Conservation (phyloP, 1,284 basidiomycete genomes). For the Cyathus pygmaeus region DNA sequence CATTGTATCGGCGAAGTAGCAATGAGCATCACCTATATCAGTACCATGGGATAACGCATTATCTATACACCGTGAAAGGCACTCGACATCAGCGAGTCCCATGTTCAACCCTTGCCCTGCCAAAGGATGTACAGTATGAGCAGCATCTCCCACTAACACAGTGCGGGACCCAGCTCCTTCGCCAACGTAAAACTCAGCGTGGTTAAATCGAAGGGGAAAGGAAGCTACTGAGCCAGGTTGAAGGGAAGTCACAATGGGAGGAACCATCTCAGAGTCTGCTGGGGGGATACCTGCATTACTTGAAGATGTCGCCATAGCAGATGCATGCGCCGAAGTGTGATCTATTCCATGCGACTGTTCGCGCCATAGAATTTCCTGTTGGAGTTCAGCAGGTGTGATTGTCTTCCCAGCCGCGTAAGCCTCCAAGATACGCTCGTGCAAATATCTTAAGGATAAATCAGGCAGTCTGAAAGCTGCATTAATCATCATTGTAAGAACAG, state of each 20-base stretch:
- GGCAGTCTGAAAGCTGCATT: conserved; percentile 94
- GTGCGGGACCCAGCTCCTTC: conserved; percentile 75
- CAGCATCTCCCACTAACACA: conserved; percentile 94
- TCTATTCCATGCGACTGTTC: conserved; percentile 75
- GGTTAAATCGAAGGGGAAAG: conserved; percentile 91
- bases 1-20: background rate
- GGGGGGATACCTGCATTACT: conserved; percentile 65
- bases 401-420: conserved; percentile 54
- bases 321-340: conserved; percentile 69
- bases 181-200: conserved; percentile 90
- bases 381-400: conserved; percentile 57
- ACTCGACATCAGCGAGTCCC: conserved; percentile 87
- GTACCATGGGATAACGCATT: conserved; percentile 68
- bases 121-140: conserved; percentile 96
- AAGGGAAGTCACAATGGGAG: conserved; percentile 80
- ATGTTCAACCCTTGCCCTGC: conserved; percentile 97
- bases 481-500: conserved; percentile 79
- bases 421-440: conserved; percentile 73
- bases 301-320: conserved; percentile 42
- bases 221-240: conserved; percentile 85
- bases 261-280: conserved; percentile 70
- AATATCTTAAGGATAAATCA: conserved; percentile 75
- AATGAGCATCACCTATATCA: conserved; percentile 72
- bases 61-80: conserved; percentile 72
- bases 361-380: conserved; percentile 72